Percentiles rank a stretch among this genome's conserved stretches.
Evolutionary conservation across 345 rosid genomes (phyloP).

Genomic region (Hibiscus syriacus): DNA sequence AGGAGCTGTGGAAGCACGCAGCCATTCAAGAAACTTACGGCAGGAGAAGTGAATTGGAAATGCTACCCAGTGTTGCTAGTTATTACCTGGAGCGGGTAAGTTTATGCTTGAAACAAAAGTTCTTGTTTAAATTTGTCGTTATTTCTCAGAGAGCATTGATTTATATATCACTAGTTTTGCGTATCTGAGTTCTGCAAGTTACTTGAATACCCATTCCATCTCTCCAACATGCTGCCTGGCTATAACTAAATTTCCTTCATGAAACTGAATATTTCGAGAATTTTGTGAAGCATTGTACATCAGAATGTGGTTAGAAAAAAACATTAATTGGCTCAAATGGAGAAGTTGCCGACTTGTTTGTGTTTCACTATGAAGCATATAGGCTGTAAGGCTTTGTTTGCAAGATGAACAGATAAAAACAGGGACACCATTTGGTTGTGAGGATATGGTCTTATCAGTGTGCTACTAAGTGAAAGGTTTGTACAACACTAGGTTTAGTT

Average conservation of each 20-base stretch:
- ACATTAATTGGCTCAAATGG: neutral
- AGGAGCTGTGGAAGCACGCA: conserved; percentile 79
- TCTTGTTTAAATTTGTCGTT: neutral
- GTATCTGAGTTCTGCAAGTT: neutral
- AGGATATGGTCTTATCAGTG: neutral
- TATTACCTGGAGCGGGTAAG: conserved; percentile 87
- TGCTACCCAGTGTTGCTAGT: conserved; percentile 77
- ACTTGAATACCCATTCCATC: neutral
- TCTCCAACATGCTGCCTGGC: neutral
- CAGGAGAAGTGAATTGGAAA: conserved; percentile 66
- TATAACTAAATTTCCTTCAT: neutral
- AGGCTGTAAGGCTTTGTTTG: neutral
- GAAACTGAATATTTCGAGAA: neutral
- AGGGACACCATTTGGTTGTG: neutral
- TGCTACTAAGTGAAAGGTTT: neutral
- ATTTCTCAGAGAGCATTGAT: neutral
- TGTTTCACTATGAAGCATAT: neutral
- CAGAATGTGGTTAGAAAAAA: neutral
- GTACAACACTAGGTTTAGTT: neutral
- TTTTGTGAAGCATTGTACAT: neutral
- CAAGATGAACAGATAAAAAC: neutral
- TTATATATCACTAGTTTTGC: neutral
- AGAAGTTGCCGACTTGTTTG: neutral
- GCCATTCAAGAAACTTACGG: conserved; percentile 82
- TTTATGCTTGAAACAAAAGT: conserved; percentile 18